A percentile compares a stretch with the other conserved stretches of the same genome.
These are phyloP conservation scores for Fonsecaea pedrosoi DNA, from an alignment of 2,329 filamentous ascomycete genomes.

Conservation along the genomic window DNA sequence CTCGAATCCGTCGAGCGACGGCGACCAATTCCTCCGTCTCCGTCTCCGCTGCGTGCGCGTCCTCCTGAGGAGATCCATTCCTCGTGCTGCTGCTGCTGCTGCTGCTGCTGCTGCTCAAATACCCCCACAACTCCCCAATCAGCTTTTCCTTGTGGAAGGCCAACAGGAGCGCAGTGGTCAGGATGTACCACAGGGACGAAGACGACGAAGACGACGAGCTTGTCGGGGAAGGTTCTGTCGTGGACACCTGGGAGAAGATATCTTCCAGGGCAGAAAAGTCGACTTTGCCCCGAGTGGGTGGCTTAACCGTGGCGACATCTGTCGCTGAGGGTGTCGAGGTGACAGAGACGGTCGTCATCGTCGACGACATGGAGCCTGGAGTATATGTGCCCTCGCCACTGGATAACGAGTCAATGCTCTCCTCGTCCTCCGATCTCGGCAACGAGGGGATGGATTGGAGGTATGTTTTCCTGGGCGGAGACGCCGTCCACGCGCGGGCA, in stretches of 20 bases:
- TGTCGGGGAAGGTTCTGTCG: slow-evolving; percentile 1
- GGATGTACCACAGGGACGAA: slow-evolving; percentile 41
- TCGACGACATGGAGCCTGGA: slow-evolving; percentile 8
- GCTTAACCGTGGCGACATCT: not conserved
- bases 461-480: slow-evolving; percentile 12
- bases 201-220: not conserved
- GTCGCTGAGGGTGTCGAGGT: not conserved
- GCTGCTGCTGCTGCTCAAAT: slow-evolving; percentile 34
- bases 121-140: slow-evolving; percentile 41
- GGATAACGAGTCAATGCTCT: slow-evolving; percentile 14
- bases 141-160: slow-evolving; percentile 42
- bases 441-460: slow-evolving; percentile 5
- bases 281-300: slow-evolving; percentile 1
- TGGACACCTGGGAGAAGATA: slow-evolving; percentile 10
- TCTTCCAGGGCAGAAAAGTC: slow-evolving; percentile 27
- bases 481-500: slow-evolving; percentile 15
- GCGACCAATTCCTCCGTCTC: slow-evolving; percentile 23
- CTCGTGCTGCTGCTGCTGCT: not conserved
- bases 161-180: slow-evolving; percentile 40
- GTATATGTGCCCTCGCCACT: slow-evolving; percentile 14
- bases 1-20: slow-evolving; percentile 40
- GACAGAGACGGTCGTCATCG: slow-evolving; percentile 11
- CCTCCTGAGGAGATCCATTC: not conserved
- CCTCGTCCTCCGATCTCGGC: slow-evolving; percentile 12
- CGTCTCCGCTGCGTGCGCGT: not conserved